Base-by-base conservation (phyloP, 305 asterid genomes). In the Fraxinus xanthoxyloides region DNA sequence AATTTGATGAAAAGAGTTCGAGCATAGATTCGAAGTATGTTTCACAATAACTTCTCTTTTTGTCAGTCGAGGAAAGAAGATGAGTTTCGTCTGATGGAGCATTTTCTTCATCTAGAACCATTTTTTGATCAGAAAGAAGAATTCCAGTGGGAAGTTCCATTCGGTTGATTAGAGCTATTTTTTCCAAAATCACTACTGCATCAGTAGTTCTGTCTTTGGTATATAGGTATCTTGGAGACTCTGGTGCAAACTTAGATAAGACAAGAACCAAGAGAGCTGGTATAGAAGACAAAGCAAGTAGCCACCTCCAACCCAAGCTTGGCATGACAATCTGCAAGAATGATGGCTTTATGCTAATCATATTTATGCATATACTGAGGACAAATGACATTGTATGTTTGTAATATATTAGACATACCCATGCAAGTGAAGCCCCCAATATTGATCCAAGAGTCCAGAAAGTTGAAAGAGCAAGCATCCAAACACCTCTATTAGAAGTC, bases 221-320 rank as follows among this genome's bases (percentile, higher is more conserved):
- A 70, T 83, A 87, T 7, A 91, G 81, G 83, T 85, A 91, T 77
- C 94, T 84, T 0, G 94, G 92, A 73, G 94, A 89, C 77, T 91
- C 94, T 7, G 86, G 87, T 31, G 79, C 82, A 26, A 85, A 48
- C 46, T 48, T 15, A 21, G 86, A 87, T 24, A 91, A 81, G 69
- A 87, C 3, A 70, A 87, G 84, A 23, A 81, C 89, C 24, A 83
- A 48, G 17, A 89, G 70, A 81, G 89, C 75, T 34, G 94, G 91
- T 80, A 84, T 2, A 4, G 94, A 88, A 10, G 92, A 89, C 28
- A 91, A 59, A 74, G 81, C 94, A 74, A 91, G 91, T 84, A 89
- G 82, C 91, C 92, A 89, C 38, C 91, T 87, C 91, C 88, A 88
- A 61, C 91, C 92, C 31, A 87, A 82, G 77, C 86, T 85, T 56